phyloP scores from a whole-genome alignment of 2,329 filamentous ascomycete genomes.

The Neurospora sp. region DNA sequence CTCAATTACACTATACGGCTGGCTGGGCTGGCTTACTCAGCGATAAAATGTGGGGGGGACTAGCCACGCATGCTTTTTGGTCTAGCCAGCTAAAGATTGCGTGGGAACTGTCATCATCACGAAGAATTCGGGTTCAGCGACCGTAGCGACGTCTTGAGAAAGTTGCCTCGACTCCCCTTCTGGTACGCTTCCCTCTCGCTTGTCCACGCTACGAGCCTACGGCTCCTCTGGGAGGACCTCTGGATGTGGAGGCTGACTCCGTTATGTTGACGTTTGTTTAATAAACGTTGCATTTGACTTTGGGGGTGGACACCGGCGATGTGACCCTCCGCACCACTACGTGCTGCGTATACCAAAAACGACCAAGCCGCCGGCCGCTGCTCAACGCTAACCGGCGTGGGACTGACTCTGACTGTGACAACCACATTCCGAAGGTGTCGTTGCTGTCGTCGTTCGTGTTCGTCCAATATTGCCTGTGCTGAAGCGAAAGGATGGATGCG shows the following conservation, averaged over 20 bases:
- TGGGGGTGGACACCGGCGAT: not conserved
- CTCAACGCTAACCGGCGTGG: not conserved
- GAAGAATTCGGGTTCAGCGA: not conserved
- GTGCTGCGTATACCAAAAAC: not conserved
- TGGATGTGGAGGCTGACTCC: not conserved
- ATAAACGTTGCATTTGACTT: not conserved
- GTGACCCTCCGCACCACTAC: not conserved
- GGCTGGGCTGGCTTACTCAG: too few species aligned
- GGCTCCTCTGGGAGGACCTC: not conserved
- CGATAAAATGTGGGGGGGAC: too few species aligned
- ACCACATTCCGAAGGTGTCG: not conserved
- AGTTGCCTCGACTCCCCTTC: not conserved
- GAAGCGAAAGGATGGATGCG: not conserved
- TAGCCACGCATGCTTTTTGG: too few species aligned
- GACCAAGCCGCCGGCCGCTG: not conserved
- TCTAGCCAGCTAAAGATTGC: too few species aligned
- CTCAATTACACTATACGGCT: too few species aligned
- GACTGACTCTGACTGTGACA: not conserved
- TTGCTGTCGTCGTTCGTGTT: not conserved
- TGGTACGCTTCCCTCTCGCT: not conserved
- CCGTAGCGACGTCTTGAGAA: not conserved
- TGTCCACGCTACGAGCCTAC: not conserved
- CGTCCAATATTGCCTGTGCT: not conserved
- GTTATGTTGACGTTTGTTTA: not conserved
- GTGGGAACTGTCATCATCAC: not conserved